These are phyloP conservation scores for Buxus sempervirens DNA, from an alignment of 164 flowering plant species.

Conservation along the genomic window DNA sequence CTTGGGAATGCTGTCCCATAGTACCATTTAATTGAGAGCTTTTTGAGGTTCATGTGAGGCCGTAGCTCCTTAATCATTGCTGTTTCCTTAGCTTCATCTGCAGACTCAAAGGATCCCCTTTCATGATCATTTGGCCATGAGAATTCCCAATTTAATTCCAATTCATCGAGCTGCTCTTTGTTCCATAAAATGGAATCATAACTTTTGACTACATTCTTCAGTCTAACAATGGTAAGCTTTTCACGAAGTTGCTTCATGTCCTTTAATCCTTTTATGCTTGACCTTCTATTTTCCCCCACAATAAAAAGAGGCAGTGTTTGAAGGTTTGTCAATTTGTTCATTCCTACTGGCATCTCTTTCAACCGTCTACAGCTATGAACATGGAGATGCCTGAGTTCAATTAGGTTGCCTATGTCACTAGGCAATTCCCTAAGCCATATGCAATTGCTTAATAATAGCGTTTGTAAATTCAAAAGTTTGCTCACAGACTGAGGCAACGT, in stretches of 20 bases:
- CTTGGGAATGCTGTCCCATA: slow-evolving; percentile 22
- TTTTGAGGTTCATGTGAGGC: too few species aligned
- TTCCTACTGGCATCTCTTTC: too few species aligned
- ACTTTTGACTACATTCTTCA: slow-evolving; percentile 14
- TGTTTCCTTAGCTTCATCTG: slow-evolving; percentile 4
- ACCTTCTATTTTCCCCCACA: too few species aligned
- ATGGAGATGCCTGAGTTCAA: slow-evolving; percentile 25
- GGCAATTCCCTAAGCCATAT: slow-evolving; percentile 21
- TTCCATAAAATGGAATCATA: slow-evolving; percentile 16
- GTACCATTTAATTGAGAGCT: slow-evolving; percentile 11
- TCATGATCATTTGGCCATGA: too few species aligned
- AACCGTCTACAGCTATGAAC: neutral
- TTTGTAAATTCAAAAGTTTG: too few species aligned
- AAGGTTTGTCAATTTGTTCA: too few species aligned
- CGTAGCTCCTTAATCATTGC: slow-evolving; percentile 21
- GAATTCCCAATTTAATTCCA: slow-evolving; percentile 22
- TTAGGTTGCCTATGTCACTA: too few species aligned
- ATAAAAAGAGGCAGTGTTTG: too few species aligned
- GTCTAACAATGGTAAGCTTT: slow-evolving; percentile 9
- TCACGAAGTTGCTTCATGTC: too few species aligned
- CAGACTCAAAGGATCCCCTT: too few species aligned
- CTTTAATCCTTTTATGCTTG: slow-evolving; percentile 19
- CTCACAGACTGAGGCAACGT: slow-evolving; percentile 24
- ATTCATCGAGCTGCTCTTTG: slow-evolving; percentile 13
- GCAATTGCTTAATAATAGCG: slow-evolving; percentile 24